Percentiles rank a stretch among this genome's conserved stretches.
phyloP scores from a whole-genome alignment of 192 early-diverging fungal genomes.

The Entophlyctis luteolus region DNA sequence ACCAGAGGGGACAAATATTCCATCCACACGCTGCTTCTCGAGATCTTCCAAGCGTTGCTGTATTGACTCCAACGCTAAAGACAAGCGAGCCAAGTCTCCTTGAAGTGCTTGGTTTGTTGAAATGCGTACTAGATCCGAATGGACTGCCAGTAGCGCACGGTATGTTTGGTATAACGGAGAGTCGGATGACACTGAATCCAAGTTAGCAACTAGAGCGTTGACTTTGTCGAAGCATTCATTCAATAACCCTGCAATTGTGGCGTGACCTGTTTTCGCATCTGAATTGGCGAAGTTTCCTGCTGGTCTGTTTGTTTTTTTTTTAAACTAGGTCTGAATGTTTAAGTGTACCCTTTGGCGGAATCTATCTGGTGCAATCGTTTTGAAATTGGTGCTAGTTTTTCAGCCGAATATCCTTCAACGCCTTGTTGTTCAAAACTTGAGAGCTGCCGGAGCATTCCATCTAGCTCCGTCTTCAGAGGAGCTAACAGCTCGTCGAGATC shows the following conservation, averaged over 20 bases:
- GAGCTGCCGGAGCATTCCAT: slow-evolving; percentile 5
- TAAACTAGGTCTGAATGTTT: neutral
- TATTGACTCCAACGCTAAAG: neutral
- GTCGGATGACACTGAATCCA: slow-evolving; percentile 5
- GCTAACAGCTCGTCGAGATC: slow-evolving; percentile 7
- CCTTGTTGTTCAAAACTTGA: neutral
- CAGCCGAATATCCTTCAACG: neutral
- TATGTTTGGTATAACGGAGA: slow-evolving; percentile 11
- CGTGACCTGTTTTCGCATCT: slow-evolving; percentile 10
- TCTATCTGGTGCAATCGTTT: slow-evolving; percentile 25
- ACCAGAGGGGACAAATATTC: slow-evolving; percentile 2
- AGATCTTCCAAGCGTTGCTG: neutral
- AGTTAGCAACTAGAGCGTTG: slow-evolving; percentile 1
- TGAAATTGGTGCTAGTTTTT: slow-evolving; percentile 10
- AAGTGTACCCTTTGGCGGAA: slow-evolving; percentile 4
- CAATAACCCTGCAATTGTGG: slow-evolving; percentile 20
- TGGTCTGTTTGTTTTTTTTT: neutral
- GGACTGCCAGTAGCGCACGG: slow-evolving; percentile 14
- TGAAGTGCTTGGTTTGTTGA: neutral
- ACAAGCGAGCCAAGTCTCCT: slow-evolving; percentile 2
- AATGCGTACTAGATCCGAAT: slow-evolving; percentile 2
- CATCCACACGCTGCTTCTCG: slow-evolving; percentile 16
- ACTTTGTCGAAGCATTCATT: slow-evolving; percentile 21
- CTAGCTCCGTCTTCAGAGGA: slow-evolving; percentile 22
- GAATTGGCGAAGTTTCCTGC: slow-evolving; percentile 3